Conservation (phyloP, 805 yeast species). For the Yarrowia yakushimensis region DNA sequence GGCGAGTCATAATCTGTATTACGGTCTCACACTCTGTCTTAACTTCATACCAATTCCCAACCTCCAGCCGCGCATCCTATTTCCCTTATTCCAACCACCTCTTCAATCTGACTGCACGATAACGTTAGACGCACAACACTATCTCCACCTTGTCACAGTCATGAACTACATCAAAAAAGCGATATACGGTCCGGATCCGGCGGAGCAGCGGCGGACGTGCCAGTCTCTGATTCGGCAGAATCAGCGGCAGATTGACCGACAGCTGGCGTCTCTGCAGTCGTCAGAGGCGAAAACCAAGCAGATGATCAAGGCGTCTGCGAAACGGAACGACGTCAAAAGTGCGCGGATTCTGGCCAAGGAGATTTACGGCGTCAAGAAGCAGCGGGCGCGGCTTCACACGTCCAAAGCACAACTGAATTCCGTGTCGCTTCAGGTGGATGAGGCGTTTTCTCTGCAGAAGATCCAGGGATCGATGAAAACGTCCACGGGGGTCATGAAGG, state of each 20-base stretch:
- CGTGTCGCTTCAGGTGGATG: constrained; percentile 83
- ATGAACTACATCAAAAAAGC: constrained; percentile 87
- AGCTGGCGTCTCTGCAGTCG: constrained; percentile 56
- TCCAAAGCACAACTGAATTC: constrained; percentile 85
- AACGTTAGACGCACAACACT: constrained; percentile 8
- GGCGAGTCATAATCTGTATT: neutral
- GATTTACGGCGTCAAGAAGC: constrained; percentile 66
- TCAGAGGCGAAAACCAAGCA: constrained; percentile 72
- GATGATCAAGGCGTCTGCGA: constrained; percentile 69
- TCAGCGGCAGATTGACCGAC: constrained; percentile 78
- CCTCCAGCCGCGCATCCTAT: too few relatives aligned
- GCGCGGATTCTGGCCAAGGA: constrained; percentile 83
- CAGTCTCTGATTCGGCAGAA: constrained; percentile 78
- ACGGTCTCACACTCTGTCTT: too few relatives aligned
- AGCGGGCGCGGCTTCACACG: constrained; percentile 65
- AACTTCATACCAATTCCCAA: too few relatives aligned
- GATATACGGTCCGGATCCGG: constrained; percentile 96
- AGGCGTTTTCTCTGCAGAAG: constrained; percentile 81
- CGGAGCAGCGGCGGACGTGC: constrained; percentile 72
- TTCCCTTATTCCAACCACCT: too few relatives aligned
- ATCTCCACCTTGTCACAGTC: constrained; percentile 39
- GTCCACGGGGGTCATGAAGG: constrained; percentile 80
- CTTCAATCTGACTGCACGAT: neutral
- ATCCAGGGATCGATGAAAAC: constrained; percentile 76
- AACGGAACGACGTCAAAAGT: constrained; percentile 68